phyloP scores from a whole-genome alignment of 1,139 yeast genomes.

The Suhomyces coccinellae region DNA sequence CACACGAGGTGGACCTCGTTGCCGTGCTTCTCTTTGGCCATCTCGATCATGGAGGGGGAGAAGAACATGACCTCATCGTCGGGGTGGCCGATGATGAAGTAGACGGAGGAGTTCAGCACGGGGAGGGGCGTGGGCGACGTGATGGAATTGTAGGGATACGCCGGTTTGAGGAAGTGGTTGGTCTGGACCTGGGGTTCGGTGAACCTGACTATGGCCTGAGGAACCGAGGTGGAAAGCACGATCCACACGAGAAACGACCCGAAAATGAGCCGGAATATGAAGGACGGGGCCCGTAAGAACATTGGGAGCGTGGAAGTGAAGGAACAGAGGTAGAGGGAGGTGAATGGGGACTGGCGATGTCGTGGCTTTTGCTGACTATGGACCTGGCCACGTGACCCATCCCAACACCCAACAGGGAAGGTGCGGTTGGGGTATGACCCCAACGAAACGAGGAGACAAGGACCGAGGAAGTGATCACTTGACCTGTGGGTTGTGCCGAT shows the following conservation, averaged over 20 bases:
- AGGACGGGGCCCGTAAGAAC: slow-evolving; percentile 19
- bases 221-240: slow-evolving; percentile 40
- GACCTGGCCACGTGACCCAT: slow-evolving; percentile 3
- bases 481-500: too few species aligned
- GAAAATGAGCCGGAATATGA: slow-evolving; percentile 17
- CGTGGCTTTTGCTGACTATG: slow-evolving; percentile 1
- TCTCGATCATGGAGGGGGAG: slow-evolving; percentile 69
- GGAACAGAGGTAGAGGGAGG: background rate
- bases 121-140: slow-evolving; percentile 39
- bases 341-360: background rate
- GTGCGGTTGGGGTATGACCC: background rate
- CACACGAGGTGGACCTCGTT: slow-evolving; percentile 64
- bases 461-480: too few species aligned
- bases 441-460: background rate
- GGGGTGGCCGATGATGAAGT: slow-evolving; percentile 86
- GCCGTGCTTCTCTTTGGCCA: slow-evolving; percentile 47
- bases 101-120: slow-evolving; percentile 35
- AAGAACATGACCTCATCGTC: slow-evolving; percentile 99
- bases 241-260: slow-evolving; percentile 40
- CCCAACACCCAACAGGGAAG: slow-evolving; percentile 9
- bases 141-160: slow-evolving; percentile 41
- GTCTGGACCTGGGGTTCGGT: slow-evolving; percentile 30
- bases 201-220: slow-evolving; percentile 37
- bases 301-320: slow-evolving; percentile 8
- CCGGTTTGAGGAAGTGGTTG: slow-evolving; percentile 22